Evolutionary conservation across 345 rosid species (phyloP).

Genomic region (Salix suchowensis): DNA sequence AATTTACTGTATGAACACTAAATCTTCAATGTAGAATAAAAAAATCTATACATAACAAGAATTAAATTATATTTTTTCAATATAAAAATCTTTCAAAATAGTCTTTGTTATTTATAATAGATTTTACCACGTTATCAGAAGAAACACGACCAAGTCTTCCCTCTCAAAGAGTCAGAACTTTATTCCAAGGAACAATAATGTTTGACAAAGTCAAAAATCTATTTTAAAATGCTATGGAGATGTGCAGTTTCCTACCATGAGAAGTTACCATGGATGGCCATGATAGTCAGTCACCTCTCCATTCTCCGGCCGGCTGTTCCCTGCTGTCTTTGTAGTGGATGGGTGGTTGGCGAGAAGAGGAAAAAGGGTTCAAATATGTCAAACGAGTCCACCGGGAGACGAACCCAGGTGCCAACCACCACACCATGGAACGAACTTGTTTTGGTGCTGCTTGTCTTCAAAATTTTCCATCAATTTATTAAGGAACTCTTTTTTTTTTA

Average conservation of each 20-base stretch:
- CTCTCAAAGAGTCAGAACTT: background rate
- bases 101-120: background rate
- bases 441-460: too few relatives aligned
- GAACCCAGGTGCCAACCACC: conserved; percentile 99
- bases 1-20: too few relatives aligned
- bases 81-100: too few relatives aligned
- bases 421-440: conserved; percentile 74
- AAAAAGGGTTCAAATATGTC: background rate
- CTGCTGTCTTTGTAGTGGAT: background rate
- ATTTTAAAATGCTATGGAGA: too few relatives aligned
- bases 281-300: background rate
- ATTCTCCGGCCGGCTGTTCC: background rate
- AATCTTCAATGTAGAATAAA: too few relatives aligned
- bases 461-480: too few relatives aligned
- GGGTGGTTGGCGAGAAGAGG: background rate
- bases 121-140: background rate
- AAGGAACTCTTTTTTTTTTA: too few relatives aligned
- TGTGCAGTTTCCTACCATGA: background rate
- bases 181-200: background rate
- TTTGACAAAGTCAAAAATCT: background rate
- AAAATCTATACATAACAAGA: too few relatives aligned
- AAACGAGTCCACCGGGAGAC: conserved; percentile 85
- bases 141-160: background rate
- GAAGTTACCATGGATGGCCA: background rate
- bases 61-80: too few relatives aligned